Evolutionary conservation across 1,284 basidiomycete species (phyloP), one percentile per base, ranked within the genome.

Genomic region (Grifola frondosa): DNA sequence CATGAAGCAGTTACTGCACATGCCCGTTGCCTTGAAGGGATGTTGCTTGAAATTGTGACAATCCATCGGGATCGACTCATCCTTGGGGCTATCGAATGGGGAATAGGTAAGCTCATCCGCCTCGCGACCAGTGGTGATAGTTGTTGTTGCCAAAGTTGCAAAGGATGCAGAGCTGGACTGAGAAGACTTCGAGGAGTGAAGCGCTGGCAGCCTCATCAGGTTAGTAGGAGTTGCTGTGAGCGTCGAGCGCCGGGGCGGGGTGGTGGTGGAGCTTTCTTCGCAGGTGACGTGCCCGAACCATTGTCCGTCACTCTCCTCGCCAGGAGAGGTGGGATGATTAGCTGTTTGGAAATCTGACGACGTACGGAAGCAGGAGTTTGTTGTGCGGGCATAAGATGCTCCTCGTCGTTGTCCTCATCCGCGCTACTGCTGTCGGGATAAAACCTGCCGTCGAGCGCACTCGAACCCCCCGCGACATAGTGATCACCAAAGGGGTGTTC

Each of bases 1-100:
- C 58, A 77, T 68, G 52, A 76, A 74, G 54, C 80, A 83, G 50
- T 78, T 80, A 52, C 69, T 75, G 56, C 80, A 83, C 64, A 76
- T 75, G n/a, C 80, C 79, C 49, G 69, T 68, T 21, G 73, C 63
- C 64, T 80, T 80, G 68, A 81, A 82, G 36, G 76, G 75, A 53
- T 78, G 78, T 64, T 80, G 79, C 56, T 73, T 74, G 58, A 81
- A 79, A 49, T 75, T 68, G 16, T 50, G 57, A 59, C 79, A 80
- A 12, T 52, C 60, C 62, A 36, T 52, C 44, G 50, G 59, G 64
- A 26, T 54, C 46, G 46, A 54, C 40, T 45, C 50, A 36, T 47
- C 58, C 54, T 37, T 37, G 42, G 67, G 68, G 53, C 73, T 76
- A 48, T 77, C 74, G 52, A 77, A 80, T 22, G 75, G 78, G 40